A percentile compares a stretch with the other conserved stretches of the same genome.
Conservation (phyloP, 108 stramenopile species). For the Cyclostephanos tholiformis region DNA sequence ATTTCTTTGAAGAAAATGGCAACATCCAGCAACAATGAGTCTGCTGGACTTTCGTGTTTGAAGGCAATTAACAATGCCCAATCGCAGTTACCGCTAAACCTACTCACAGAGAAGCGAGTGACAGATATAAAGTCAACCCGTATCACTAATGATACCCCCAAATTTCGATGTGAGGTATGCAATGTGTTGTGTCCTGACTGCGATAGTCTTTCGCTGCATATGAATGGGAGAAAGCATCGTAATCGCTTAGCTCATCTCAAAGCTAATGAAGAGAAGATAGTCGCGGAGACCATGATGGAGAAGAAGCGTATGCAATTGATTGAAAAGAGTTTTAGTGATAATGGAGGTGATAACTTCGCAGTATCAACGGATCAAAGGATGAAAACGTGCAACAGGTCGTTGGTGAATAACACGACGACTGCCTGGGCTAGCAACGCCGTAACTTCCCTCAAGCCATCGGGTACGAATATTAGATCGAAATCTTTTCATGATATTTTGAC, state of each 20-base stretch:
- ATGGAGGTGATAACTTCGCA: conserved; percentile 12
- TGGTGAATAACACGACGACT: conserved; percentile 25
- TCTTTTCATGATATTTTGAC: conserved; percentile 48
- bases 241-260: conserved; percentile 67
- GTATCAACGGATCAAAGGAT: conserved; percentile 4
- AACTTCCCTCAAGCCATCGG: conserved; percentile 3
- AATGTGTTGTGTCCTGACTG: conserved; percentile 67
- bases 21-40: conserved; percentile 16
- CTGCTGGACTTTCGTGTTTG: background rate
- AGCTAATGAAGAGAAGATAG: conserved; percentile 63
- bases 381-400: conserved; percentile 17
- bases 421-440: conserved; percentile 12
- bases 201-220: conserved; percentile 65
- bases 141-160: conserved; percentile 7
- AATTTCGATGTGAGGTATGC: conserved; percentile 64
- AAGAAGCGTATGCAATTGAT: conserved; percentile 52
- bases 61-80: conserved; percentile 6
- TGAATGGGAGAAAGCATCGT: conserved; percentile 81
- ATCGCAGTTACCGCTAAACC: background rate
- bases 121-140: background rate
- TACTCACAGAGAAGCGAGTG: background rate
- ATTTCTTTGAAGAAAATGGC: background rate
- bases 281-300: conserved; percentile 65
- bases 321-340: conserved; percentile 8
- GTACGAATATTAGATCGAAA: conserved; percentile 19